These are phyloP conservation scores for Capsicum rhomboideum DNA, from an alignment of 257 asterid species.

Conservation along the genomic window DNA sequence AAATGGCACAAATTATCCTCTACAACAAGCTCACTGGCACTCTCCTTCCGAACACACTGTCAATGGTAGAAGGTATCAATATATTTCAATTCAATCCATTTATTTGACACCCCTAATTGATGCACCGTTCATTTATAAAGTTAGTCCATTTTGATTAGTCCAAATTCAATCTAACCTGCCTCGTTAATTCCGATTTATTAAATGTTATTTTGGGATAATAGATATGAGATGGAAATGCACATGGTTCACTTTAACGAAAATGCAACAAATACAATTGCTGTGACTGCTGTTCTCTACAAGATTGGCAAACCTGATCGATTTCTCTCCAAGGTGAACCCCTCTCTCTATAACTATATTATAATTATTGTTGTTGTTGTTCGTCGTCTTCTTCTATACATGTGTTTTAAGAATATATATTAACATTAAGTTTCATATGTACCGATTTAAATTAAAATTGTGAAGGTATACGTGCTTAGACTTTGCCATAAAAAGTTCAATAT, in stretches of 20 bases:
- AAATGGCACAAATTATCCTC: constrained; percentile 34
- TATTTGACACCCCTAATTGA: too few relatives aligned
- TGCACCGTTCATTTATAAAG: too few relatives aligned
- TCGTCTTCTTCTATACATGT: too few relatives aligned
- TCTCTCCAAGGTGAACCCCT: constrained; percentile 38
- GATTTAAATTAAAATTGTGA: too few relatives aligned
- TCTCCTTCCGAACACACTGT: constrained; percentile 75
- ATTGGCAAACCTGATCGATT: constrained; percentile 52
- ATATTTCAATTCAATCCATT: too few relatives aligned
- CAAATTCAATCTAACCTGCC: too few relatives aligned
- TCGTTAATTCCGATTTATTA: too few relatives aligned
- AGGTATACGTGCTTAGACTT: neutral
- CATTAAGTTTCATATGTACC: too few relatives aligned
- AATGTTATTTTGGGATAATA: constrained; percentile 10
- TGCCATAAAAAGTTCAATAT: neutral
- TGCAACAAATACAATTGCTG: constrained; percentile 29
- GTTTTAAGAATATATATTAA: too few relatives aligned
- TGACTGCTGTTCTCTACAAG: constrained; percentile 43
- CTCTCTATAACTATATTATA: too few relatives aligned
- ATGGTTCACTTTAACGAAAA: constrained; percentile 43
- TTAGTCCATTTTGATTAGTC: too few relatives aligned
- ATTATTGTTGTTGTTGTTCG: too few relatives aligned
- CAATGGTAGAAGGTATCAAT: constrained; percentile 37
- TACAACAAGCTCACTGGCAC: constrained; percentile 68
- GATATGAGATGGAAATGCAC: constrained; percentile 67